Evolutionary conservation across 2,329 filamentous ascomycete genomes (phyloP).

Genomic region (Xylaria sp.): DNA sequence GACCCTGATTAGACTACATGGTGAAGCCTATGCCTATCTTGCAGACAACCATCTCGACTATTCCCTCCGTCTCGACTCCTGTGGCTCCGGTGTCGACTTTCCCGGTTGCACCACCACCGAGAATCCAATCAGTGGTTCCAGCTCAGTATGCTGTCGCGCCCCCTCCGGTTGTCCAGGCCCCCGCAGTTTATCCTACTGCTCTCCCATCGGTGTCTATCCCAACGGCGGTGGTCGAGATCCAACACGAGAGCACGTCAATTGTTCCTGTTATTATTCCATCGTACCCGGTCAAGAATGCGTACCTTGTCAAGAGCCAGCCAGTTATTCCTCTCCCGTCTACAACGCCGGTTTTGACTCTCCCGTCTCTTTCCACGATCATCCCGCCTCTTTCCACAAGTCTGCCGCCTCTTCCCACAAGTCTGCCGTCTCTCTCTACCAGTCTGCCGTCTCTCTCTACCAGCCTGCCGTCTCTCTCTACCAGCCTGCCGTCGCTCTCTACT

Average conservation of each 20-base stretch:
- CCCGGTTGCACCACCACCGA: conserved; percentile 9
- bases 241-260: neutral
- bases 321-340: neutral
- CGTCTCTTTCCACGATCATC: no score
- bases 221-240: neutral
- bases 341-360: neutral
- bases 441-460: no score
- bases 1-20: neutral
- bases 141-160: neutral
- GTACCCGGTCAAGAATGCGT: conserved; percentile 5
- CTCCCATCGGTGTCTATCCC: neutral
- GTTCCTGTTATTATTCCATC: neutral
- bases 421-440: no score
- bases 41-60: neutral
- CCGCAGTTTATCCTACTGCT: neutral
- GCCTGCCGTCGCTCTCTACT: no score
- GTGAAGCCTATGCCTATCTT: neutral
- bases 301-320: neutral
- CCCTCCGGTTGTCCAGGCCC: neutral
- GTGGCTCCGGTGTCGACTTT: neutral
- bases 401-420: no score
- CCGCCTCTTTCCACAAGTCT: no score
- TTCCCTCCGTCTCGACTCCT: neutral
- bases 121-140: neutral
- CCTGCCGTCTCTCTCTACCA: no score